A percentile compares a stretch with the other conserved stretches of the same genome.
These are phyloP conservation scores for Dendrocalamus latiflorus DNA, from an alignment of 202 grass and related monocot genomes.

Conservation along the genomic window DNA sequence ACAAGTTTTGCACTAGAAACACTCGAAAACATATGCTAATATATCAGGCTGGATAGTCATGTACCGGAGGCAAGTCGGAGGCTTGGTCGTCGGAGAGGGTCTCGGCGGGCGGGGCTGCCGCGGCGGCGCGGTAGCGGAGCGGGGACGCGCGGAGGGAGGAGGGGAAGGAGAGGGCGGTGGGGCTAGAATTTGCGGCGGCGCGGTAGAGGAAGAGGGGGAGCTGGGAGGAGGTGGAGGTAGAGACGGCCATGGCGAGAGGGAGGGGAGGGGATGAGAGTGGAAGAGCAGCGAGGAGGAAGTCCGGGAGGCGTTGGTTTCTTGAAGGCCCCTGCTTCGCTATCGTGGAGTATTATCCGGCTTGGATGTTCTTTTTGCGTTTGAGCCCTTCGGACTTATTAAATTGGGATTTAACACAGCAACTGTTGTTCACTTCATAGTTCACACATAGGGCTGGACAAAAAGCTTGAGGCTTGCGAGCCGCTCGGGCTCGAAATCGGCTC, in stretches of 20 bases:
- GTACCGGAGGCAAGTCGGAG: slow-evolving; percentile 33
- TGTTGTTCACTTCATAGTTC: neutral
- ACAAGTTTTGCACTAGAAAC: neutral
- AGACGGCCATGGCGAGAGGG: slow-evolving; percentile 45
- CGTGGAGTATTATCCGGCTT: slow-evolving; percentile 28
- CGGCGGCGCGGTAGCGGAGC: slow-evolving; percentile 29
- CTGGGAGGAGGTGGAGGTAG: slow-evolving; percentile 45
- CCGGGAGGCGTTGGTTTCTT: slow-evolving; percentile 3
- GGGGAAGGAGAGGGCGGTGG: slow-evolving; percentile 40
- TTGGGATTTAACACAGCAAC: neutral
- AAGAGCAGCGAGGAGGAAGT: neutral
- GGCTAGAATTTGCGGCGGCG: slow-evolving; percentile 21
- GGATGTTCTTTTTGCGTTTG: neutral
- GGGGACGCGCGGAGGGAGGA: slow-evolving; percentile 29
- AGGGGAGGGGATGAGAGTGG: neutral
- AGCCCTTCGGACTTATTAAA: neutral
- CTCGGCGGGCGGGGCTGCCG: slow-evolving; percentile 24
- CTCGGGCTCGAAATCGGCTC: no score
- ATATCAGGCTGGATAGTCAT: neutral
- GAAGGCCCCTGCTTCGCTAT: slow-evolving; percentile 35
- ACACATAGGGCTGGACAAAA: no score
- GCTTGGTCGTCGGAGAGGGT: slow-evolving; percentile 25
- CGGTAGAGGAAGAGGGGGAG: slow-evolving; percentile 44
- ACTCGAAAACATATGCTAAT: neutral
- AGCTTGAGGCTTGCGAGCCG: no score